Conservation (phyloP, 2,329 filamentous ascomycete genomes). For the Claviceps spartinae region DNA sequence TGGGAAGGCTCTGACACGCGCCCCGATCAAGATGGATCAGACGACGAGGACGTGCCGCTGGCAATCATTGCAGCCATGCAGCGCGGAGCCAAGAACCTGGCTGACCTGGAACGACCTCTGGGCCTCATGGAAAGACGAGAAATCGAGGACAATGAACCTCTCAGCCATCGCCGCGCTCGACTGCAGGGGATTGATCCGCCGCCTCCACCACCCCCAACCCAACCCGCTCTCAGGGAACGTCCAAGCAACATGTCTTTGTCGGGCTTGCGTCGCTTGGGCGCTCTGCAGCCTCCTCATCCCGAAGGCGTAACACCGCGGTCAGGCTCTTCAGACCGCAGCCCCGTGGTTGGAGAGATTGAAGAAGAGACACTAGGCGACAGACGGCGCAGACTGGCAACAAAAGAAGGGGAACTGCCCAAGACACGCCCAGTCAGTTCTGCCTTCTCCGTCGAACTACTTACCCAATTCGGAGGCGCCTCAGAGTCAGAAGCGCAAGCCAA, state of each 20-base stretch:
- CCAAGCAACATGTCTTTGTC: conserved; percentile 31
- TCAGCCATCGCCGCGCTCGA: conserved; percentile 63
- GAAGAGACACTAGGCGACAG: conserved; percentile 54
- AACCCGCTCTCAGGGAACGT: conserved; percentile 25
- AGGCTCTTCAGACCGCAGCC: conserved; percentile 17
- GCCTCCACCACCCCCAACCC: conserved; percentile 20
- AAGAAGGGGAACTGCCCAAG: conserved; percentile 36
- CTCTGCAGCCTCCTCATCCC: background rate
- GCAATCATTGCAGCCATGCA: conserved; percentile 59
- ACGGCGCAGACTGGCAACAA: conserved; percentile 48
- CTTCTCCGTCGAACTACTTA: conserved; percentile 57
- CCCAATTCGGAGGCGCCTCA: conserved; percentile 39
- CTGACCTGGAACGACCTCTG: conserved; percentile 49
- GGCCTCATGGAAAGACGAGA: conserved; percentile 71
- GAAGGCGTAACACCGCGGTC: background rate
- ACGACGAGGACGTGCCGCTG: conserved; percentile 79
- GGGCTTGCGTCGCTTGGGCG: conserved; percentile 7
- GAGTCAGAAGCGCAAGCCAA: background rate
- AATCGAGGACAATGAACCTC: conserved; percentile 82
- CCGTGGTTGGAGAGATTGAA: conserved; percentile 43
- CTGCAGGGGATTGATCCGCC: conserved; percentile 50
- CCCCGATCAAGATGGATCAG: conserved; percentile 29
- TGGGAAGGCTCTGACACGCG: conserved; percentile 63
- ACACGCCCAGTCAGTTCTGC: conserved; percentile 47
- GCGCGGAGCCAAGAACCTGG: conserved; percentile 35